A percentile compares a stretch with the other conserved stretches of the same genome.
Conservation (phyloP, 1,139 yeast genomes). For the Blastobotrys illinoisensis region DNA sequence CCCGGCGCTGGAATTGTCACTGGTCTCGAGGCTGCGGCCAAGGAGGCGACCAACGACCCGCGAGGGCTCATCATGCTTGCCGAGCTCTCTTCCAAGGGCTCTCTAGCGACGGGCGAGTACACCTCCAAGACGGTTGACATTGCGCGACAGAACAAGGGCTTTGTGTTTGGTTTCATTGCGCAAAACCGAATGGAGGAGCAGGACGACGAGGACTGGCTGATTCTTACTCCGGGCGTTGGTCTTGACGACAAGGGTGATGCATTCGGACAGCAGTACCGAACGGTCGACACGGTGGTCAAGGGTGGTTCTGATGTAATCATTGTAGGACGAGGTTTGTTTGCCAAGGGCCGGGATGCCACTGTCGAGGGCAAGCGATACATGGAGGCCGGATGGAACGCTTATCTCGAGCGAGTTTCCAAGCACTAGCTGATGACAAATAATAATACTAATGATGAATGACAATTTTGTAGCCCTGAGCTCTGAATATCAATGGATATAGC, state of each 20-base stretch:
- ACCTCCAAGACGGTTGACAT: slow-evolving; percentile 82
- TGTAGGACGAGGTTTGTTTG: slow-evolving; percentile 95
- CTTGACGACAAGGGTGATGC: slow-evolving; percentile 96
- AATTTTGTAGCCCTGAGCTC: no score
- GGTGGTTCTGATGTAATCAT: slow-evolving; percentile 91
- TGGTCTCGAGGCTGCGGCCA: slow-evolving; percentile 81
- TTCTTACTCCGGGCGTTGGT: slow-evolving; percentile 98
- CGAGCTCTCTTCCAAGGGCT: slow-evolving; percentile 88
- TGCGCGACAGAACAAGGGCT: slow-evolving; percentile 79
- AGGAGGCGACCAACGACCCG: slow-evolving; percentile 52
- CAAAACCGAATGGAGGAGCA: slow-evolving; percentile 81
- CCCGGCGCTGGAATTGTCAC: slow-evolving; percentile 92
- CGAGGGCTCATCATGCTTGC: slow-evolving; percentile 94
- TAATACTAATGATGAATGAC: not conserved
- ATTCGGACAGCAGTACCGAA: slow-evolving; percentile 93
- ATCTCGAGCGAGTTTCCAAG: slow-evolving; percentile 34
- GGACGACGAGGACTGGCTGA: slow-evolving; percentile 72
- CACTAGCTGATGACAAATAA: no score
- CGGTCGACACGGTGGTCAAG: slow-evolving; percentile 75
- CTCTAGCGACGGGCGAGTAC: slow-evolving; percentile 88
- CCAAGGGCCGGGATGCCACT: slow-evolving; percentile 88
- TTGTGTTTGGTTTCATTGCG: slow-evolving; percentile 95
- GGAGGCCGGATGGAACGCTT: slow-evolving; percentile 93
- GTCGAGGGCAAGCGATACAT: slow-evolving; percentile 85
- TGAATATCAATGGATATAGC: no score